Conservation (phyloP, 1,284 basidiomycete genomes). For the Coniophora puteana region DNA sequence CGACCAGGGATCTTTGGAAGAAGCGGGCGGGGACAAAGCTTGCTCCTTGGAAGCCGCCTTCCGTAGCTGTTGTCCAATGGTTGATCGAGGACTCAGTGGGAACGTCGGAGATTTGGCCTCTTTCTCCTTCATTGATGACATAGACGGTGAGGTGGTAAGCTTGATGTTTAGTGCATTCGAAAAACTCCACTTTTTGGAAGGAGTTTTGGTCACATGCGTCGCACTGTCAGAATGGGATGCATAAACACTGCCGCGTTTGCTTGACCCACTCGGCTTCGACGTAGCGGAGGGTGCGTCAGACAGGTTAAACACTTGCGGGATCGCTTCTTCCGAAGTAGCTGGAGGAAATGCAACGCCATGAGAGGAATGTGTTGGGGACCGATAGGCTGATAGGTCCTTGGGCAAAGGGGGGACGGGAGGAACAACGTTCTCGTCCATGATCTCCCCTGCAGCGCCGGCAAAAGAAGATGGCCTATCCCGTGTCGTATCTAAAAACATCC, state of each 20-base stretch:
- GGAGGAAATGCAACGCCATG: constrained; percentile 48
- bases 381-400: constrained; percentile 81
- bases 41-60: constrained; percentile 68
- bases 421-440: constrained; percentile 59
- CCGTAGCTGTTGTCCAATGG: constrained; percentile 58
- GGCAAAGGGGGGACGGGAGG: constrained; percentile 97
- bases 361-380: constrained; percentile 60
- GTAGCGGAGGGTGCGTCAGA: constrained; percentile 47
- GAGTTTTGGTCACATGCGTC: constrained; percentile 52
- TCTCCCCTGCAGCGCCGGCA: constrained; percentile 50
- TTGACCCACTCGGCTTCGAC: constrained; percentile 25
- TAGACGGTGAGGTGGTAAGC: constrained; percentile 63
- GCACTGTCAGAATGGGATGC: constrained; percentile 39
- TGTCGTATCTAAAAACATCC: too few relatives aligned
- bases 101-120: constrained; percentile 43
- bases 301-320: too few relatives aligned
- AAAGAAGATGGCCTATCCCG: constrained; percentile 65
- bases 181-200: constrained; percentile 96
- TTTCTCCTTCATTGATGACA: constrained; percentile 46
- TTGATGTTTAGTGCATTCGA: constrained; percentile 86
- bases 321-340: constrained; percentile 32
- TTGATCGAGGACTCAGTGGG: constrained; percentile 60
- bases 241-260: constrained; percentile 30
- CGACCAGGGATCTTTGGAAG: constrained; percentile 54
- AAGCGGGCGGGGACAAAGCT: constrained; percentile 37